A percentile compares a stretch with the other conserved stretches of the same genome.
Conservation (phyloP, 768 basidiomycete genomes). For the Lentinula raphanica region DNA sequence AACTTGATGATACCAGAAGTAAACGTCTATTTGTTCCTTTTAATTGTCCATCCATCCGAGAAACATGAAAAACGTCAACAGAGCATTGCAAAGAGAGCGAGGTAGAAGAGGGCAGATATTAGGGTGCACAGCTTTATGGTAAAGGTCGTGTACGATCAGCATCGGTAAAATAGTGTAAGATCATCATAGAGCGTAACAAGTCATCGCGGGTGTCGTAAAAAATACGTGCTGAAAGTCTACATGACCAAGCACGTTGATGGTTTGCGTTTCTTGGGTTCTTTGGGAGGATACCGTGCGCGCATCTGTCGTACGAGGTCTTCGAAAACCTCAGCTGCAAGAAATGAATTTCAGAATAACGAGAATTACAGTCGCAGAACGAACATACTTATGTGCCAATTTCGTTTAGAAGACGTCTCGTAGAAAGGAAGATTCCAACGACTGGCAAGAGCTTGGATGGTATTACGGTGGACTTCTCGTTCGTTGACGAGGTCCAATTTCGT, state of each 20-base stretch:
- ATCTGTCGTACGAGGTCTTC: constrained; percentile 73
- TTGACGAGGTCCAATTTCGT: constrained; percentile 78
- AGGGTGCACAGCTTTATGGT: not conserved
- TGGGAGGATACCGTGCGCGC: constrained; percentile 56
- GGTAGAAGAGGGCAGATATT: no score
- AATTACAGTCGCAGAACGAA: not conserved
- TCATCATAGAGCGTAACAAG: not conserved
- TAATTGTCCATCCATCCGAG: not conserved
- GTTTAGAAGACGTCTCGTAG: constrained; percentile 86
- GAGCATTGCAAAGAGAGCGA: not conserved
- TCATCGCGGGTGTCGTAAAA: constrained; percentile 1
- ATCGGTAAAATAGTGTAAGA: no score
- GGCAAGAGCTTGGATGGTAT: constrained; percentile 59
- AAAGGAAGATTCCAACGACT: constrained; percentile 67
- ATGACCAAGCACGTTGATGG: constrained; percentile 25
- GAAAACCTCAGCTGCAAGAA: constrained; percentile 52
- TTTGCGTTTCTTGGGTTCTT: constrained; percentile 28
- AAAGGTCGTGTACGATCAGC: no score
- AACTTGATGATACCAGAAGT: not conserved
- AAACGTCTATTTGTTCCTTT: not conserved
- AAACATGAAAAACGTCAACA: not conserved
- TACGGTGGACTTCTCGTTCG: constrained; percentile 72
- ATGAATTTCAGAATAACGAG: not conserved
- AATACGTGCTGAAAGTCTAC: constrained; percentile 20
- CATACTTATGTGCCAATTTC: constrained; percentile 73